Evolutionary conservation across 2,329 filamentous ascomycete species (phyloP).

Genomic region (Aspergillus glaucus): DNA sequence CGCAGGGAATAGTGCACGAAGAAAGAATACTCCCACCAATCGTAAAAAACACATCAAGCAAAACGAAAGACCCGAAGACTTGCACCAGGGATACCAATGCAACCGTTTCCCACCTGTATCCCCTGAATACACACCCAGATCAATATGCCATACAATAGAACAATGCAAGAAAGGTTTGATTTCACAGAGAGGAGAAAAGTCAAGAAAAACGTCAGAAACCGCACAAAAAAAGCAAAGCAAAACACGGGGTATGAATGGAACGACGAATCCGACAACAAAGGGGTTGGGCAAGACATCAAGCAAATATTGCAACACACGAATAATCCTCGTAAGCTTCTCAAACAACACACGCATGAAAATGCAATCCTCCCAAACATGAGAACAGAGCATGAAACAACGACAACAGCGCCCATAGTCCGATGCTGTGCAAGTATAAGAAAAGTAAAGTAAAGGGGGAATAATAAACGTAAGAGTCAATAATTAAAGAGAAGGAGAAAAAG

Average conservation of each 20-base stretch:
- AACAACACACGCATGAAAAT: slow-evolving; percentile 16
- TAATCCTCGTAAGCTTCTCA: slow-evolving; percentile 9
- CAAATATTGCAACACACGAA: slow-evolving; percentile 5
- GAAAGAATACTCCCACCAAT: too few species aligned
- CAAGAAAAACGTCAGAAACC: slow-evolving; percentile 1
- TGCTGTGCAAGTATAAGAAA: slow-evolving; percentile 21
- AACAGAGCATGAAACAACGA: slow-evolving; percentile 17
- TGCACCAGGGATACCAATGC: neutral
- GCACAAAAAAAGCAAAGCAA: slow-evolving; percentile 9
- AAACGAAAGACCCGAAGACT: neutral
- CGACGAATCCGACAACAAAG: slow-evolving; percentile 15
- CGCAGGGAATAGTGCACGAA: slow-evolving; percentile 2
- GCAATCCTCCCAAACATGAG: slow-evolving; percentile 25
- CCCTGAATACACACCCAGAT: slow-evolving; percentile 8
- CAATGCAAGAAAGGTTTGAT: slow-evolving; percentile 20
- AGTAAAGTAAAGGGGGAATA: slow-evolving; percentile 14
- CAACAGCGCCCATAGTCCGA: slow-evolving; percentile 28
- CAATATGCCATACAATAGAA: slow-evolving; percentile 23
- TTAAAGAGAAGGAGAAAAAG: slow-evolving; percentile 13
- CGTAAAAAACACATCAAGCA: too few species aligned
- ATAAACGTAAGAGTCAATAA: slow-evolving; percentile 15
- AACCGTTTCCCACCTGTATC: too few species aligned
- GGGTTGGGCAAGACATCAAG: slow-evolving; percentile 5
- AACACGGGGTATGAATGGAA: slow-evolving; percentile 30
- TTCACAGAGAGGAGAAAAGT: slow-evolving; percentile 6